phyloP scores from a whole-genome alignment of 2,329 filamentous ascomycete species.

The Dryadomyces sulphureus region DNA sequence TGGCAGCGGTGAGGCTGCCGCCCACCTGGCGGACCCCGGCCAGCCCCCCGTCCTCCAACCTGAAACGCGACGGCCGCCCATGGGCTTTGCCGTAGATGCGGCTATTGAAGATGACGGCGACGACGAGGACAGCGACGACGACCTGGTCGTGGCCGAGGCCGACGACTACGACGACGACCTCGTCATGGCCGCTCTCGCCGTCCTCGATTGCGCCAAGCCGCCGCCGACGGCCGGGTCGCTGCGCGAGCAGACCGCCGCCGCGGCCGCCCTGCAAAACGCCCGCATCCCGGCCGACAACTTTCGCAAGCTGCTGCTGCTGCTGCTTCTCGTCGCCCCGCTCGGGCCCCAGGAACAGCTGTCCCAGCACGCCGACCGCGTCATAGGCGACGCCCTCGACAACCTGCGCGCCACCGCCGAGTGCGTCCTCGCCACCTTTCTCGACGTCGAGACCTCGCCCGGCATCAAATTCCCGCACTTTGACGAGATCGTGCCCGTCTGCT shows the following conservation, averaged over 20 bases:
- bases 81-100: conserved; percentile 32
- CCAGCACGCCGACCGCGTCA: conserved; percentile 40
- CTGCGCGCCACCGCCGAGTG: conserved; percentile 47
- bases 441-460: conserved; percentile 47
- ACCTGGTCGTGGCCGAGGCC: no score
- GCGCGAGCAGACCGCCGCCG: not conserved
- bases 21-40: not conserved
- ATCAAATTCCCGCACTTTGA: conserved; percentile 49
- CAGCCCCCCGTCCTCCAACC: not conserved
- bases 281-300: conserved; percentile 64
- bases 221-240: conserved; percentile 22
- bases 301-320: conserved; percentile 52
- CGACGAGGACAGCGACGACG: conserved; percentile 43
- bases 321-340: conserved; percentile 52
- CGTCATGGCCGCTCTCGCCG: conserved; percentile 53
- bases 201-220: conserved; percentile 45
- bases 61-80: no score
- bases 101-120: conserved; percentile 26
- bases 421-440: conserved; percentile 50
- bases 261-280: conserved; percentile 35
- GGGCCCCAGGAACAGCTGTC: conserved; percentile 50
- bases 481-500: conserved; percentile 39
- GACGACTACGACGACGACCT: conserved; percentile 40
- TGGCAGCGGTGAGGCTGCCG: not conserved
- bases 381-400: conserved; percentile 39